phyloP scores from a whole-genome alignment of 192 early-diverging fungal genomes.

The Umbelopsis isabellina region DNA sequence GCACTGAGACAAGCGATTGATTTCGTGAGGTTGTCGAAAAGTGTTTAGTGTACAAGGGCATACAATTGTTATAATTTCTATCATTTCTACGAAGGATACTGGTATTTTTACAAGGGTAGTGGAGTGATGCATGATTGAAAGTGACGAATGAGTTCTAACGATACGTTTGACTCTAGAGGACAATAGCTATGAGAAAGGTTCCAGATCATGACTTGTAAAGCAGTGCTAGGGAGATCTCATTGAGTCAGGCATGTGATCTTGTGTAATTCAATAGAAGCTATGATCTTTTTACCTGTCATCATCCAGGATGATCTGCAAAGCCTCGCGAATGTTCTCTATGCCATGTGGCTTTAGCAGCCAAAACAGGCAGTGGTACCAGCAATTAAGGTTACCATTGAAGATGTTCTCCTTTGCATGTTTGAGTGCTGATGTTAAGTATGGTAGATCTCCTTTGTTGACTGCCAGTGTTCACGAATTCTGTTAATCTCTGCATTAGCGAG shows the following conservation, averaged over 20 bases:
- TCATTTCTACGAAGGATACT: background rate
- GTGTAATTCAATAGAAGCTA: background rate
- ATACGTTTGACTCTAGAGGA: background rate
- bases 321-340: background rate
- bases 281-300: background rate
- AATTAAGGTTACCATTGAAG: conserved; percentile 22
- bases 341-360: background rate
- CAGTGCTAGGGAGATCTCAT: background rate
- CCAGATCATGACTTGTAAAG: background rate
- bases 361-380: conserved; percentile 21
- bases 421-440: background rate
- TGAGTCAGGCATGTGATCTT: background rate
- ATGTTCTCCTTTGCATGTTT: conserved; percentile 11
- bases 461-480: too few species aligned
- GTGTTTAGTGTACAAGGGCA: too few species aligned
- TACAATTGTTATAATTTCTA: too few species aligned
- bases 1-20: too few species aligned
- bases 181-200: background rate
- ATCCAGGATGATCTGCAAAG: background rate
- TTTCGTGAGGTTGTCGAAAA: too few species aligned
- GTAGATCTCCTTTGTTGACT: background rate
- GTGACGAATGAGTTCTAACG: background rate
- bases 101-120: background rate
- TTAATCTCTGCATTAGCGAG: too few species aligned
- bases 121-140: background rate